phyloP scores from a whole-genome alignment of 2,329 filamentous ascomycete species.

The Aspergillus alliaceus region DNA sequence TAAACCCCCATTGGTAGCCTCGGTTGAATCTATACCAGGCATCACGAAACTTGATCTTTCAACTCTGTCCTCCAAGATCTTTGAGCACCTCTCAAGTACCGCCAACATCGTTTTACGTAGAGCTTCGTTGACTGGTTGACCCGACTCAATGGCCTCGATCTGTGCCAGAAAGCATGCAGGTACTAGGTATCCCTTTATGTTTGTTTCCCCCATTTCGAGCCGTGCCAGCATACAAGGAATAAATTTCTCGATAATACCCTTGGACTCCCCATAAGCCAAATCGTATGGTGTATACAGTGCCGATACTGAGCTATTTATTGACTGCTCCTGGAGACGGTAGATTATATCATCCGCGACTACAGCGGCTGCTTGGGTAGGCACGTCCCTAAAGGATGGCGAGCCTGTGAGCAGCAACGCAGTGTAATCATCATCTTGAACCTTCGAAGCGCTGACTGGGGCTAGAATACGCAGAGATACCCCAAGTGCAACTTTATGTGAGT shows the following conservation, averaged over 20 bases:
- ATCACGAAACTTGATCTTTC: neutral
- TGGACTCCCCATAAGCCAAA: neutral
- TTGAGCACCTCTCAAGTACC: neutral
- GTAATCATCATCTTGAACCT: neutral
- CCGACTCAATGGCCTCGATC: neutral
- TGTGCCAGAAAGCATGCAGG: neutral
- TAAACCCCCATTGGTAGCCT: neutral
- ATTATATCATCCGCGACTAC: neutral
- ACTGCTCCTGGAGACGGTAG: neutral
- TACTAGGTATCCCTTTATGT: neutral
- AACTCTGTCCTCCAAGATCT: neutral
- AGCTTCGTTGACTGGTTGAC: neutral
- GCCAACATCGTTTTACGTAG: neutral
- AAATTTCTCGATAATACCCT: neutral
- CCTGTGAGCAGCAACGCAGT: neutral
- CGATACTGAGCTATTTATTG: neutral
- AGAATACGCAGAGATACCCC: neutral
- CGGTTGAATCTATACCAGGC: neutral
- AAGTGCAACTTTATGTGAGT: conserved; percentile 1
- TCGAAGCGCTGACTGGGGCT: neutral
- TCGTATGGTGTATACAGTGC: neutral
- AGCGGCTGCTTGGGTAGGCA: conserved; percentile 1
- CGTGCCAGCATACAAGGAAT: neutral
- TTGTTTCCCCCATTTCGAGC: neutral
- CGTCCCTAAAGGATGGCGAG: conserved; percentile 2